These are phyloP conservation scores for Cytidiella melzeri DNA, from an alignment of 768 basidiomycete genomes.

Conservation along the genomic window DNA sequence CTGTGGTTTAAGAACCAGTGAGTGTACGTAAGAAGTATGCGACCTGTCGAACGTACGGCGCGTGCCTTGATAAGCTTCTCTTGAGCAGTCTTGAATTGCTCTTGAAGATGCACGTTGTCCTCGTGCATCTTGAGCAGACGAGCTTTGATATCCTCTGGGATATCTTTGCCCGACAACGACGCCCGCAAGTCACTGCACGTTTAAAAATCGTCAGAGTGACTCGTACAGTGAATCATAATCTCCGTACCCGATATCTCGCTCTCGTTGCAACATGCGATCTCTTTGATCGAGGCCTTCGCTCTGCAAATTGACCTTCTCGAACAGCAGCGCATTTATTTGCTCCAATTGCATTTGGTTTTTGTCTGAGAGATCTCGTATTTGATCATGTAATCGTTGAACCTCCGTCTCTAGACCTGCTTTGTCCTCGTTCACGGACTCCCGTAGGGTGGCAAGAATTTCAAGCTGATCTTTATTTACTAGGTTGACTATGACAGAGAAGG, in stretches of 20 bases:
- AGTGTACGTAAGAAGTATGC: not conserved
- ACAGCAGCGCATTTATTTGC: constrained; percentile 74
- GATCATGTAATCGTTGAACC: constrained; percentile 52
- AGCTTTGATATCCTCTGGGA: constrained; percentile 78
- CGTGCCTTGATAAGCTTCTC: constrained; percentile 81
- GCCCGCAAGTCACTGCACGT: constrained; percentile 72
- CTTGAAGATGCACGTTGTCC: constrained; percentile 66
- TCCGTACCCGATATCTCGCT: constrained; percentile 75
- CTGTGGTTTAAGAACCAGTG: constrained; percentile 31
- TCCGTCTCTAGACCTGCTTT: constrained; percentile 71
- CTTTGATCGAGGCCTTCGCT: constrained; percentile 86
- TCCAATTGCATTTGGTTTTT: constrained; percentile 90
- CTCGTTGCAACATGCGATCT: constrained; percentile 80
- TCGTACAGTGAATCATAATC: constrained; percentile 33
- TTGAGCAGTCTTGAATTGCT: constrained; percentile 60
- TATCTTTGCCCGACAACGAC: constrained; percentile 66
- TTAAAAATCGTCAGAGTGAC: constrained; percentile 36
- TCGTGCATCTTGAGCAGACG: constrained; percentile 72
- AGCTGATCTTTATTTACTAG: constrained; percentile 92
- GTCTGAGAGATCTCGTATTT: constrained; percentile 66
- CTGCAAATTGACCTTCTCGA: constrained; percentile 90
- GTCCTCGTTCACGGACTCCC: constrained; percentile 87
- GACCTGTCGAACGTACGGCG: constrained; percentile 36
- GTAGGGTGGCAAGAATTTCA: constrained; percentile 78
- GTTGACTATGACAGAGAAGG: constrained; percentile 51